phyloP scores from a whole-genome alignment of 139 green algal species.

The Pleodorina starrii region DNA sequence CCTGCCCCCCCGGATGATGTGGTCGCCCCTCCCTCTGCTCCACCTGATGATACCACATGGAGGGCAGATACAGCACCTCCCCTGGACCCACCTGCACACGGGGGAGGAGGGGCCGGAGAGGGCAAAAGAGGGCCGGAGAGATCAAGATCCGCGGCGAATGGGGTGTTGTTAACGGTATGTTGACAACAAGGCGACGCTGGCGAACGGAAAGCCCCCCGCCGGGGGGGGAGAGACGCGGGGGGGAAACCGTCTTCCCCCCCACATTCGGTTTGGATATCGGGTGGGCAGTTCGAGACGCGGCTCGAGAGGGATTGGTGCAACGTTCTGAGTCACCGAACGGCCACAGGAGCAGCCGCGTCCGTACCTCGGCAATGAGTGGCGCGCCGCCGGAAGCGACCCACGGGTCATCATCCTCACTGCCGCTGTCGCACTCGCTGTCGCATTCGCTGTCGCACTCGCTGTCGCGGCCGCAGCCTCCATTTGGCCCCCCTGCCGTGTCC shows the following conservation, averaged over 20 bases:
- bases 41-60: constrained; percentile 84
- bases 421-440: neutral
- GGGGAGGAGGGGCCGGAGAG: neutral
- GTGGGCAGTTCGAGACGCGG: too few relatives aligned
- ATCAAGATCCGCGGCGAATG: too few relatives aligned
- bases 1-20: neutral
- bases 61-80: constrained; percentile 86
- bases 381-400: constrained; percentile 30
- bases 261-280: too few relatives aligned
- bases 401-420: neutral
- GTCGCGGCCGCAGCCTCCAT: too few relatives aligned
- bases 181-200: too few relatives aligned
- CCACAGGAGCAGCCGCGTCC: too few relatives aligned
- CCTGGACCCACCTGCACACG: constrained; percentile 66
- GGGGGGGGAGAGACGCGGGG: too few relatives aligned
- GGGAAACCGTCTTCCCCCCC: too few relatives aligned
- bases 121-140: neutral
- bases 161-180: too few relatives aligned
- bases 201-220: too few relatives aligned
- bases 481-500: neutral
- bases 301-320: too few relatives aligned
- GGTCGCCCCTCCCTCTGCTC: constrained; percentile 5
- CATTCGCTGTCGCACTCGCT: neutral
- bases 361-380: constrained; percentile 28
- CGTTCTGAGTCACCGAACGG: too few relatives aligned